Evolutionary conservation across 2,329 filamentous ascomycete species (phyloP).

Genomic region (Monosporascus sp.): DNA sequence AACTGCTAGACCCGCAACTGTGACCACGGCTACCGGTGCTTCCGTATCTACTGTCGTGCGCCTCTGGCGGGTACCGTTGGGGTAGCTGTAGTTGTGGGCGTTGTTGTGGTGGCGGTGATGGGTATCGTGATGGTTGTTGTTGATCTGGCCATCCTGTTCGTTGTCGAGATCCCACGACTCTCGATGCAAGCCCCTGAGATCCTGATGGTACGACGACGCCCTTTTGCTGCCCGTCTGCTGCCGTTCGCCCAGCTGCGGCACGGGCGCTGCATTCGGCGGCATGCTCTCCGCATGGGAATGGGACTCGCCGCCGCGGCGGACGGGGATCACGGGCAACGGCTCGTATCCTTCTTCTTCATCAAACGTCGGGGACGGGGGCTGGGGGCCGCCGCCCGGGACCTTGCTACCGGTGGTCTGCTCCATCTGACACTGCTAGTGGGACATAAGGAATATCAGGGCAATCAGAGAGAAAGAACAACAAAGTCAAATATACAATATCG

Average conservation of each 20-base stretch:
- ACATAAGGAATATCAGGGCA: neutral
- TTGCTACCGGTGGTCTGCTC: neutral
- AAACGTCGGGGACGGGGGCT: neutral
- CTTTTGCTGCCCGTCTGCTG: neutral
- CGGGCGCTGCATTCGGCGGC: too few relatives aligned
- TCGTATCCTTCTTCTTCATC: neutral
- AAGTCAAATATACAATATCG: too few relatives aligned
- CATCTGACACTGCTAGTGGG: neutral
- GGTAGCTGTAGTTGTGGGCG: neutral
- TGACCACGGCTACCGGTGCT: too few relatives aligned
- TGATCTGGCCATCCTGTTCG: neutral
- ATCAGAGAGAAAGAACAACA: too few relatives aligned
- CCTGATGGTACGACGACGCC: neutral
- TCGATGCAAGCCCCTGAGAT: neutral
- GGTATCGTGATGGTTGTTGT: neutral
- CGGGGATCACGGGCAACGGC: neutral
- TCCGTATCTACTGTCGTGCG: too few relatives aligned
- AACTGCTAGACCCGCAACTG: too few relatives aligned
- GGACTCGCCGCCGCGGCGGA: neutral
- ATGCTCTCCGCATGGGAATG: neutral
- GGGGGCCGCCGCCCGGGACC: neutral
- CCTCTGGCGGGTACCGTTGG: too few relatives aligned
- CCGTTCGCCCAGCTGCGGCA: neutral
- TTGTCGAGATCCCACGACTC: neutral
- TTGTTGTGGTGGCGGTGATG: neutral